phyloP scores from a whole-genome alignment of 768 basidiomycete genomes.

The Lactarius pseudohatsudake region DNA sequence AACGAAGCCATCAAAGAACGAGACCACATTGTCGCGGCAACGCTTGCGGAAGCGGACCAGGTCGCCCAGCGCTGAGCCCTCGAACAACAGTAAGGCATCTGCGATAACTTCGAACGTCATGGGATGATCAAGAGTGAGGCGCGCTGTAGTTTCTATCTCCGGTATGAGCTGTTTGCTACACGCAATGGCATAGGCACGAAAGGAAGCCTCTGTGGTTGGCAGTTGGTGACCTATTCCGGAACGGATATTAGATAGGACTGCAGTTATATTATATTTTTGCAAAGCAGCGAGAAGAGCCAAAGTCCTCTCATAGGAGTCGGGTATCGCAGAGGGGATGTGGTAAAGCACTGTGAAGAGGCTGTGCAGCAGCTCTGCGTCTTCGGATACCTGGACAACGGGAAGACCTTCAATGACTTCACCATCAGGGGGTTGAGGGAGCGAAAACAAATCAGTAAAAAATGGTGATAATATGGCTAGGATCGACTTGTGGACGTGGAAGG shows the following conservation, averaged over 20 bases:
- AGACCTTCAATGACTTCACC: background rate
- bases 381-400: background rate
- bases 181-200: too few relatives aligned
- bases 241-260: background rate
- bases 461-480: background rate
- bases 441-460: slow-evolving; percentile 5
- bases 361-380: background rate
- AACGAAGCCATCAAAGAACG: too few relatives aligned
- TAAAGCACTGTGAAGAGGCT: background rate
- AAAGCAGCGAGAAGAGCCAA: slow-evolving; percentile 25
- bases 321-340: background rate
- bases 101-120: too few relatives aligned
- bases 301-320: background rate
- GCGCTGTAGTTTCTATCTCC: too few relatives aligned
- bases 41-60: too few relatives aligned
- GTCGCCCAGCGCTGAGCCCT: too few relatives aligned
- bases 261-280: slow-evolving; percentile 30
- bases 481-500: slow-evolving; percentile 1
- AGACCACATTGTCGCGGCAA: too few relatives aligned
- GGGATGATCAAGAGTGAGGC: too few relatives aligned
- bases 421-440: background rate
- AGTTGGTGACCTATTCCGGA: background rate
- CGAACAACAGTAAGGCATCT: too few relatives aligned
- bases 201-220: slow-evolving; percentile 7
- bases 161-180: too few relatives aligned